Conservation (phyloP, 352 stramenopile species). For the Globisporangium viniferum region DNA sequence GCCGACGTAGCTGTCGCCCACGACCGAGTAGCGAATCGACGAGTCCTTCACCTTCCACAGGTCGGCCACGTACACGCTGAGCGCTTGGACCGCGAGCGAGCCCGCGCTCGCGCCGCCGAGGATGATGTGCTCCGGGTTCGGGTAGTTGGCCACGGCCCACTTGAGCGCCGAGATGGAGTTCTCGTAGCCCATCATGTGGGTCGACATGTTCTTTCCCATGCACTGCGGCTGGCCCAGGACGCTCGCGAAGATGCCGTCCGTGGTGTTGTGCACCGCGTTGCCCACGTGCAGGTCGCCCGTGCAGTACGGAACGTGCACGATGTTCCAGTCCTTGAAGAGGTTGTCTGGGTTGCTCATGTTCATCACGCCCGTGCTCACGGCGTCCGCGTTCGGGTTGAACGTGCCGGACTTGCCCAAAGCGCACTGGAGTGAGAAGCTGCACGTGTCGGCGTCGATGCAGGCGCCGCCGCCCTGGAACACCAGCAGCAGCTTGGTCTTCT, state of each 20-base stretch:
- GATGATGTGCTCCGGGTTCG: constrained; percentile 30
- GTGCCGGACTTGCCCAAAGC: constrained; percentile 17
- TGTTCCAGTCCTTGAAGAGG: constrained; percentile 69
- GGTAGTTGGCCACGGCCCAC: constrained; percentile 40
- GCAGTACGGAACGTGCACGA: constrained; percentile 72
- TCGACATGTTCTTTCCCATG: constrained; percentile 24
- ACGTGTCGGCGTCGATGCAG: constrained; percentile 34
- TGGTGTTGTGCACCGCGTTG: constrained; percentile 24
- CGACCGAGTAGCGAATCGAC: constrained; percentile 33
- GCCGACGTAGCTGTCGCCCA: constrained; percentile 42
- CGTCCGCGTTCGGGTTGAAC: constrained; percentile 26
- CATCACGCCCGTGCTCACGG: constrained; percentile 28
- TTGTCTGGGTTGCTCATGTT: constrained; percentile 51
- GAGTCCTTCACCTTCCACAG: constrained; percentile 41
- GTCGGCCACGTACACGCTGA: constrained; percentile 26
- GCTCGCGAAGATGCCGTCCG: constrained; percentile 14
- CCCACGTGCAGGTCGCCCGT: constrained; percentile 66
- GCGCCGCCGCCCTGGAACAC: constrained; percentile 39
- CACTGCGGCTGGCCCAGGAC: constrained; percentile 24
- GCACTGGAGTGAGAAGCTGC: constrained; percentile 38
- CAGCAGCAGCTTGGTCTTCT: constrained; percentile 26
- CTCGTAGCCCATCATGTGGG: constrained; percentile 32
- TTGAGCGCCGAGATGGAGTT: constrained; percentile 30
- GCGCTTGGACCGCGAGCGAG: constrained; percentile 30
- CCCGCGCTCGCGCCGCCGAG: constrained; percentile 33